These are phyloP conservation scores for Catharanthus roseus DNA, from an alignment of 257 asterid species.

Conservation along the genomic window DNA sequence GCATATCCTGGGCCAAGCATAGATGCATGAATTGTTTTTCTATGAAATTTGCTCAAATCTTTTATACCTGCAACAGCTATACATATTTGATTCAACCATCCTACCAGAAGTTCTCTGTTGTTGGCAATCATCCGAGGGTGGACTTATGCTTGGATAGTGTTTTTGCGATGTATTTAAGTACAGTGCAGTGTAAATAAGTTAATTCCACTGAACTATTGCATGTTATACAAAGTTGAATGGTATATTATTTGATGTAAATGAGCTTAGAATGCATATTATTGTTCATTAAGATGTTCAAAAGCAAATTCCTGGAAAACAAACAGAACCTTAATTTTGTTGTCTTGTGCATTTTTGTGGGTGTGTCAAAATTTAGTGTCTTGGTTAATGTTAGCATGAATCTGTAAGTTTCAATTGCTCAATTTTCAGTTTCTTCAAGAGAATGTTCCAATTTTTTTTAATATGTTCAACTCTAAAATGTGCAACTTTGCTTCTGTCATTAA, in stretches of 20 bases:
- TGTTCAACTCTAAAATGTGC: too few species aligned
- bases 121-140: too few species aligned
- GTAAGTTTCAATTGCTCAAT: neutral
- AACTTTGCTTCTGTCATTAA: neutral
- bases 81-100: neutral
- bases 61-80: neutral
- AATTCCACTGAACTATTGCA: neutral
- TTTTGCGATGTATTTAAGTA: too few species aligned
- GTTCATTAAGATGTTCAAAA: neutral
- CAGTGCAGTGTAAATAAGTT: neutral
- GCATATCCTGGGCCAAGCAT: slow-evolving; percentile 78
- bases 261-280: neutral
- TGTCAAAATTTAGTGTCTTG: neutral
- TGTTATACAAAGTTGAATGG: neutral
- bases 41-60: neutral
- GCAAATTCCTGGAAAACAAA: neutral
- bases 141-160: too few species aligned
- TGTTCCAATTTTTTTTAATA: too few species aligned
- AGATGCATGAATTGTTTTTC: slow-evolving; percentile 33
- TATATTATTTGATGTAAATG: neutral
- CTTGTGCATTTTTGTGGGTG: neutral
- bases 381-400: neutral
- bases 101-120: neutral
- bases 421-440: too few species aligned
- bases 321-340: neutral